A percentile compares a stretch with the other conserved stretches of the same genome.
These are phyloP conservation scores for Fusarium nygamai DNA, from an alignment of 2,329 filamentous ascomycete genomes.

Conservation along the genomic window DNA sequence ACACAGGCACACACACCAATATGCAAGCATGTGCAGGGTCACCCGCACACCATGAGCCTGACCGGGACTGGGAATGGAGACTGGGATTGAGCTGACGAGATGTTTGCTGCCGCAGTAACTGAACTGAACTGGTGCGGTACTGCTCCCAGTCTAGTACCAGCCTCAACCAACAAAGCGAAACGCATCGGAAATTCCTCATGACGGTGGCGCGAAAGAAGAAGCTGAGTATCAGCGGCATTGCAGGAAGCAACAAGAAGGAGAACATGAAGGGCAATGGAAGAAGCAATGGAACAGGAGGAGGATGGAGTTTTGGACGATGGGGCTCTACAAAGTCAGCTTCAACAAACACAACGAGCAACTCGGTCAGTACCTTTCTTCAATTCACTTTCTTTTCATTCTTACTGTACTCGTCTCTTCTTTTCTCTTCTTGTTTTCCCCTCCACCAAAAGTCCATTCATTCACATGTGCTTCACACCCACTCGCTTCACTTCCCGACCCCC, in stretches of 20 bases:
- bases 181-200: constrained; percentile 8
- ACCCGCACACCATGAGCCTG: constrained; percentile 5
- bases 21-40: constrained; percentile 11
- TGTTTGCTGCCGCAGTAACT: not conserved
- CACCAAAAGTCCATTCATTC: not conserved
- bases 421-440: constrained; percentile 1
- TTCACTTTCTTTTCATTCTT: not conserved
- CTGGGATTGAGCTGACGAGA: constrained; percentile 19
- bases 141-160: not conserved
- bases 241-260: constrained; percentile 21
- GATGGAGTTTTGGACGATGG: constrained; percentile 35
- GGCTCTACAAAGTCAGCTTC: constrained; percentile 20
- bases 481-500: constrained; percentile 15
- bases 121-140: not conserved
- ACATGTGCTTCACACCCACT: constrained; percentile 20
- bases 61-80: not conserved
- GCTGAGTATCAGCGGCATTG: constrained; percentile 31
- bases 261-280: constrained; percentile 26
- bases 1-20: not conserved
- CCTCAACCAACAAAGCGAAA: not conserved
- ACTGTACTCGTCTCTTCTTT: not conserved
- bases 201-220: constrained; percentile 27
- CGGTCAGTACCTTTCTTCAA: constrained; percentile 2
- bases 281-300: constrained; percentile 16
- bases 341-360: constrained; percentile 7